Evolutionary conservation across 345 rosid genomes (phyloP), one percentile per base, ranked within the genome.

Genomic region (Hevea brasiliensis): DNA sequence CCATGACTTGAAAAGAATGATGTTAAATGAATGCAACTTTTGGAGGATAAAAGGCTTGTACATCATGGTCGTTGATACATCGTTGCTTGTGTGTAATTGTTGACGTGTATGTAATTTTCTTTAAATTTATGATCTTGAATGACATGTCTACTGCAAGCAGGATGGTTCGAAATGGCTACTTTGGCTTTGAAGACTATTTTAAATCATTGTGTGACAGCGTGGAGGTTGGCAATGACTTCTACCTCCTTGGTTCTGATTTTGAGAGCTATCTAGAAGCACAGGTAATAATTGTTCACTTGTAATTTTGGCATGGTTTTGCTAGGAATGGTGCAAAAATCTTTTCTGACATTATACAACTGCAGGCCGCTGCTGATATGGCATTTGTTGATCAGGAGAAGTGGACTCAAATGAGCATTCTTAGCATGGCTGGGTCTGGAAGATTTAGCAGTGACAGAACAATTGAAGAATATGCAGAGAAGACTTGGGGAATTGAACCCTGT

Each of bases 281-380:
- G 84, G 84, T 81, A 66, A 18, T 47, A 42, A 45, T 27, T 40
- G 56, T 32, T 51, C 63, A 7, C 17, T 60, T 8, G 10, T 37
- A 55, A 2, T 18, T 9, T n/a, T 60, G 47, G n/a, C 35, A 13
- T 10, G 32, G 26, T 8, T 5, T 29, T 11, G n/a, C 53, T 6
- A 20, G 24, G 13, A 26, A 29, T 24, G 20, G 27, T 13, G 12
- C 51, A 3, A 20, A 47, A 6, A 41, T 8, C 27, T 6, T 37
- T 29, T 15, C 51, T 60, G 27, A 67, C 44, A 59, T 17, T n/a
- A 24, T 14, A 40, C 15, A 70, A 77, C 8, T 20, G 55, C 83
- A 84, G 87, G 84, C 87, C 59, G 84, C 85, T 41, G 87, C 84
- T 23, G 87, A 84, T 76, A 81, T 71, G 74, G 81, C 83, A 73